Base-by-base conservation (phyloP, 192 early-diverging fungal species). In the Chytriomyces hyalinus region DNA sequence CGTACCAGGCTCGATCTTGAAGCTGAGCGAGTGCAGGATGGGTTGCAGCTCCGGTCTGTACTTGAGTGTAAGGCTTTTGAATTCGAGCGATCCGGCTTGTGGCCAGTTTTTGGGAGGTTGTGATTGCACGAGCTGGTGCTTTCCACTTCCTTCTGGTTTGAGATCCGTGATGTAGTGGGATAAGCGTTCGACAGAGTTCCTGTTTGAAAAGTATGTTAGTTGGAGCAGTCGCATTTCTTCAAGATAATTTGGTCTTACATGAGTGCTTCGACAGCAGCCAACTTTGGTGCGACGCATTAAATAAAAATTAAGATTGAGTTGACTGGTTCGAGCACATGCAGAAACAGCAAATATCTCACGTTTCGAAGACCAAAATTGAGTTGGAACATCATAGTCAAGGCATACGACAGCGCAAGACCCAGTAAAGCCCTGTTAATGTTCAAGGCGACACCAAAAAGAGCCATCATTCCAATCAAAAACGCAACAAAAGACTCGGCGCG, bases 391-490 rank as follows among this genome's bases (percentile, higher is more conserved):
- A 65, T n/a, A 4, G 24, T 80, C 47, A 93, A 89, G 67, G 93
- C 87, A 51, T 93, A 79, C 93, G 91, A 95, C 67, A 69, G 67
- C 1, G 67, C 67, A n/a, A 69, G 67, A 11, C 67, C 67, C 15
- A 69, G 1, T 2, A 69, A 46, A 2, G 67, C 67, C 15, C 36
- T 65, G 64, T 65, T 26, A 22, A 65, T 6, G 11, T 87, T 93
- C 78, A 96, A 93, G 87, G 81, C 48, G 90, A 80, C 63, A 93
- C 94, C 59, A 92, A 90, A 50, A 92, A 88, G 70, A 88, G 86
- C 74, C 89, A 91, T 65, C 20, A 65, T 65, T 13, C 11, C 20
- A 43, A 65, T 65, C 24, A 65, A 26, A 6, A 65, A 22, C 4
- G 36, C 64, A 13, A 43, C 64, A 43, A 65, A 65, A 26, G 64